Base-by-base conservation (phyloP, 2,329 filamentous ascomycete genomes). In the Talaromyces sp. region DNA sequence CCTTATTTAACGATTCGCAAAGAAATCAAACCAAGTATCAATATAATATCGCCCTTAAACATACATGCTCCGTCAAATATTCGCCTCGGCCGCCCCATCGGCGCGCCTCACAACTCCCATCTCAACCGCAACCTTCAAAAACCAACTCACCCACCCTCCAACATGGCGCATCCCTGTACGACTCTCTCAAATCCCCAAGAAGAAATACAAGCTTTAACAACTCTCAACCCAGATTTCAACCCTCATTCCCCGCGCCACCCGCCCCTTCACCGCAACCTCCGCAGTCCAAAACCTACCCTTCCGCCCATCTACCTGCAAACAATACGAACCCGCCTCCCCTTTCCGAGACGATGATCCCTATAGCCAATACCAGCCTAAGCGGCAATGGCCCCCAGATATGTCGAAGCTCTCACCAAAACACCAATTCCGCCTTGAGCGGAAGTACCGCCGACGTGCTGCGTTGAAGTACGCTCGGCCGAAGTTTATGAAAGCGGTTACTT, bases 381-480 rank as follows among this genome's bases (percentile, higher is more conserved):
- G 81, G 54, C 73, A 75, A 69, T 88, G 85, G 85, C 85, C 85
- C 37, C 85, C 85, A 6, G 82, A 86, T 66, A 83, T 88, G 71
- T 73, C 75, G 51, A 80, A 83, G 58, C 75, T 88, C 45, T 83
- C 84, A 1, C 75, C 77, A n/a, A 86, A 83, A 66, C 83, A 88
- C 65, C 83, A 87, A 65, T 87, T 87, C 73, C 79, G 82, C n/a
- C 80, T 87, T 43, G 85, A 88, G 71, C 81, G 84, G 54, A 83
- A 84, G 56, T 88, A 86, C 70, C 78, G 85, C 32, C 77, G 85
- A 47, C 79, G 85, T 48, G 75, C 81, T 46, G 82, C 82, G 67
- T 72, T 86, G 58, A 86, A 86, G 67, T 86, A 80, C 68, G 80
- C 81, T 11, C 73, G 82, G 20, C 84, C 84, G 3, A 72, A 71